Evolutionary conservation across 305 asterid species (phyloP).

Genomic region (Fraxinus paxiana): DNA sequence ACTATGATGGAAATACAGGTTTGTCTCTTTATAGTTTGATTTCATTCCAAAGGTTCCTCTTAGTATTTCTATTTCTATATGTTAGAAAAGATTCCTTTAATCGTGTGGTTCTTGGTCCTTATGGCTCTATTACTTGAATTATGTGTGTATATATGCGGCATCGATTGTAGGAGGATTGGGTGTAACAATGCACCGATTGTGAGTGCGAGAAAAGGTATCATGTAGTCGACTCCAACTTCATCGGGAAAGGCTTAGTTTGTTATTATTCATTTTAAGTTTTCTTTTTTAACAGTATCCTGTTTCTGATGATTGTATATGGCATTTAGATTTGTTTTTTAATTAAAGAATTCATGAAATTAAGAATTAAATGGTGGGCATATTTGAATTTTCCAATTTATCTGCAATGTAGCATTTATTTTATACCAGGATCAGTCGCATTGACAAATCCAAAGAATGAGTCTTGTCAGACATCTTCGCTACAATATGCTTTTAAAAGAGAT

Average conservation of each 20-base stretch:
- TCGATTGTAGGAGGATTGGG: not conserved
- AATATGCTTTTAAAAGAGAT: not conserved
- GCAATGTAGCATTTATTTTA: not conserved
- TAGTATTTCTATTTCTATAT: not conserved
- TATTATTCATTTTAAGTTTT: not conserved
- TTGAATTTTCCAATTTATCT: not conserved
- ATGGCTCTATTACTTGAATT: not conserved
- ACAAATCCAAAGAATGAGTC: not conserved
- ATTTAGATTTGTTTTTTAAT: not conserved
- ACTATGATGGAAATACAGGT: slow-evolving; percentile 97
- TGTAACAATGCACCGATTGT: not conserved
- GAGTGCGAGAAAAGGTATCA: not conserved
- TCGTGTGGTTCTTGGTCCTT: not conserved
- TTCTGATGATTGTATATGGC: not conserved
- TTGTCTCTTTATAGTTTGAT: slow-evolving; percentile 12
- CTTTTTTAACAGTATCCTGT: not conserved
- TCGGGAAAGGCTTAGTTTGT: not conserved
- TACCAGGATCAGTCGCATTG: not conserved
- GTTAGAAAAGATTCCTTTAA: not conserved
- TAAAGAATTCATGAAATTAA: not conserved
- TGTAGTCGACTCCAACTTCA: not conserved
- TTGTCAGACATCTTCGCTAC: not conserved
- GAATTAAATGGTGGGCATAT: not conserved
- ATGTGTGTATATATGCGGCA: not conserved
- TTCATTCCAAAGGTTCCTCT: slow-evolving; percentile 1